phyloP scores from a whole-genome alignment of 768 basidiomycete species.

The Pulveroboletus sp. region DNA sequence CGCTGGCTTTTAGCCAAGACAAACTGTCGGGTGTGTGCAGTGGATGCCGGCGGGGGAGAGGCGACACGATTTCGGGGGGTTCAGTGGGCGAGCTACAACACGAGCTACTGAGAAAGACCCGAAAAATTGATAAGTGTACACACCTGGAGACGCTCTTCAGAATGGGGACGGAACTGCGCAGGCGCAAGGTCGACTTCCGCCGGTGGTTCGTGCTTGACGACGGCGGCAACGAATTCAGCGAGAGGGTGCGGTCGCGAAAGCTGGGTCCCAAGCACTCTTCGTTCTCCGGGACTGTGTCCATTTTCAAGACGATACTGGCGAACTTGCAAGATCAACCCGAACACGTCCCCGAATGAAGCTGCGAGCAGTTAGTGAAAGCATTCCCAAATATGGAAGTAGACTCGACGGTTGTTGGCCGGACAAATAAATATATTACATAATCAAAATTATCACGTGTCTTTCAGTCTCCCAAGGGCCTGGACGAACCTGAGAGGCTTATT shows the following conservation, averaged over 20 bases:
- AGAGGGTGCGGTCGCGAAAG: constrained; percentile 10
- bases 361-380: too few species aligned
- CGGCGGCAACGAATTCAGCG: constrained; percentile 14
- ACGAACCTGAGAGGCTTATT: too few species aligned
- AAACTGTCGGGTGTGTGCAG: constrained; percentile 58
- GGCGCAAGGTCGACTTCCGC: constrained; percentile 12
- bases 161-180: constrained; percentile 13
- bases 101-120: too few species aligned
- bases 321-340: not conserved
- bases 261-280: constrained; percentile 1
- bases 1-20: constrained; percentile 52
- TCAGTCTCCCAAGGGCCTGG: too few species aligned
- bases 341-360: too few species aligned
- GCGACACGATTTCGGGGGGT: constrained; percentile 52
- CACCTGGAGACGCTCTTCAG: constrained; percentile 18
- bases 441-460: too few species aligned
- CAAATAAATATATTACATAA: too few species aligned
- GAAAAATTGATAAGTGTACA: not conserved
- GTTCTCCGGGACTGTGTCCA: constrained; percentile 17
- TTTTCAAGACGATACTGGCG: constrained; percentile 1
- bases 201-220: not conserved
- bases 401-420: too few species aligned
- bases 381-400: too few species aligned
- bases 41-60: constrained; percentile 64
- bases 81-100: constrained; percentile 25